Conservation (phyloP, 2,329 filamentous ascomycete species). For the Beauveria medogensis region DNA sequence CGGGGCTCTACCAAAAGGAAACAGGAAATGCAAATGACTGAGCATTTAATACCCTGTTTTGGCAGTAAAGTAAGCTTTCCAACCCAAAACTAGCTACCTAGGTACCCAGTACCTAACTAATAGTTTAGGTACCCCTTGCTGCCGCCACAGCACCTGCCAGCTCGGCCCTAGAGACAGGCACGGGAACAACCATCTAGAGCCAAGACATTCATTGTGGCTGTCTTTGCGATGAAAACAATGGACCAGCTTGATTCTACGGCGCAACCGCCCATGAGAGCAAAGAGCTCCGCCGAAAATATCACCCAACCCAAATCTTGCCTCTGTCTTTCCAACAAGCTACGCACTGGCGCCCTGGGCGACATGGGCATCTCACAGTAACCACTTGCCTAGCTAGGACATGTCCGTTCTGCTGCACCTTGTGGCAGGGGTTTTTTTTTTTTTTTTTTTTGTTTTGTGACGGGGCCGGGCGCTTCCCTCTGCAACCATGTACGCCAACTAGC, state of each 20-base stretch:
- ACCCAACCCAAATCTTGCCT: slow-evolving; percentile 4
- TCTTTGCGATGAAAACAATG: not conserved
- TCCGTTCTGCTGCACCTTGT: not conserved
- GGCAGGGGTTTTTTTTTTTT: not conserved
- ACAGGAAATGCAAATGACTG: not conserved
- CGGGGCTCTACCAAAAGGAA: not conserved
- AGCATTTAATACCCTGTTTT: too few species aligned
- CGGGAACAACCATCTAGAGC: not conserved
- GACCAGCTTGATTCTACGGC: not conserved
- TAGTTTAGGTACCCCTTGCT: not conserved
- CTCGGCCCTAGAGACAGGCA: not conserved
- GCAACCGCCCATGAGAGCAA: not conserved
- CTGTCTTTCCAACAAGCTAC: not conserved
- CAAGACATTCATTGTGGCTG: not conserved
- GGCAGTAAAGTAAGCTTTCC: not conserved
- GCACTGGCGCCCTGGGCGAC: not conserved
- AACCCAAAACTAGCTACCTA: not conserved
- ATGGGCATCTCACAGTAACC: slow-evolving; percentile 7
- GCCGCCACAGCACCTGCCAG: not conserved
- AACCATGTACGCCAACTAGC: not conserved
- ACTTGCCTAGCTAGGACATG: slow-evolving; percentile 3
- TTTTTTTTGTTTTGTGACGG: not conserved
- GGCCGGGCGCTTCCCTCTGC: not conserved
- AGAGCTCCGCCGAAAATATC: slow-evolving; percentile 7
- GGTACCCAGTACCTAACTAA: too few species aligned